Evolutionary conservation across 257 asterid genomes (phyloP).

Genomic region (Rhazya stricta): DNA sequence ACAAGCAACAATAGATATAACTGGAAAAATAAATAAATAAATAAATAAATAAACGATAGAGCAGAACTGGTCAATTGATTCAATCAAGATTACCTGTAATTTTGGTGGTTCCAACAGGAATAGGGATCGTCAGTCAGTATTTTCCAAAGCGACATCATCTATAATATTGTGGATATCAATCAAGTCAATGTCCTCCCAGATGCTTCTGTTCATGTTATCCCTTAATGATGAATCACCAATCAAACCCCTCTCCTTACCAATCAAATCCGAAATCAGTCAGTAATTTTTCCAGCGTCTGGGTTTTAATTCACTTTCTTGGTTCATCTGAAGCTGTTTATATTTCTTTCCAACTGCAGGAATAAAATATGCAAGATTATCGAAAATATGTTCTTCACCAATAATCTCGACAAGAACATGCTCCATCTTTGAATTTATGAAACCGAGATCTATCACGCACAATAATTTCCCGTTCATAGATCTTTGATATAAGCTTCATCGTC

Average conservation of each 20-base stretch:
- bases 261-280: conserved; percentile 4
- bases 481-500: conserved; percentile 74
- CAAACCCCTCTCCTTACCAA: neutral
- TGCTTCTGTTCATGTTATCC: conserved; percentile 7
- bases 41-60: no score
- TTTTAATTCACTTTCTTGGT: conserved; percentile 10
- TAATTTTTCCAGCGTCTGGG: neutral
- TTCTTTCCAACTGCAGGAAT: no score
- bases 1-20: neutral
- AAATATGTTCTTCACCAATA: conserved; percentile 50
- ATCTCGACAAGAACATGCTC: conserved; percentile 74
- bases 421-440: conserved; percentile 71
- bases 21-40: no score
- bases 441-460: conserved; percentile 85
- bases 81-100: conserved; percentile 13
- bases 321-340: conserved; percentile 2
- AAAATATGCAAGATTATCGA: no score
- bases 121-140: conserved; percentile 15
- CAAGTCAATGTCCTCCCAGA: conserved; percentile 23
- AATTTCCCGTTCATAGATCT: conserved; percentile 56
- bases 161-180: conserved; percentile 20
- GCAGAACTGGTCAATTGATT: neutral
- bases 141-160: conserved; percentile 9
- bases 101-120: conserved; percentile 17
- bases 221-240: conserved; percentile 2